Evolutionary conservation across 176 grass and related monocot species (phyloP).

Genomic region (Poa pratensis): DNA sequence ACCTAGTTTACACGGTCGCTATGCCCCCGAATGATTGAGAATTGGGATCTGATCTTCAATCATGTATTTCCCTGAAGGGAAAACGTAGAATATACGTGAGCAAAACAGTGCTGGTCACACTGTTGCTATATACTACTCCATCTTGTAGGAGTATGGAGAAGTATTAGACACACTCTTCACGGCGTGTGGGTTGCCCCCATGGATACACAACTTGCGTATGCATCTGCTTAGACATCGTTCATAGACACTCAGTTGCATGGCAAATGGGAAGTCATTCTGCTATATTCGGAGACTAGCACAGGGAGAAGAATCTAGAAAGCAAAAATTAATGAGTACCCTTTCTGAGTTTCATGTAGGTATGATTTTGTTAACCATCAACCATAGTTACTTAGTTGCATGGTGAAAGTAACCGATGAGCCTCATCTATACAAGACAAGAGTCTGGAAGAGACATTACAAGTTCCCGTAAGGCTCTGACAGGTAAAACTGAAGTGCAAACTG

Average conservation of each 20-base stretch:
- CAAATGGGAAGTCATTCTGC: not conserved
- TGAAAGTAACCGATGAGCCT: not conserved
- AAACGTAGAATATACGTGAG: not conserved
- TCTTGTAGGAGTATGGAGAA: conserved; percentile 22
- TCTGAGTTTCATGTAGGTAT: not conserved
- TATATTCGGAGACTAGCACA: not conserved
- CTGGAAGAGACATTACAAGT: not conserved
- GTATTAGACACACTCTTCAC: not conserved
- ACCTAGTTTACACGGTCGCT: conserved; percentile 29
- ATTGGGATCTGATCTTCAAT: conserved; percentile 32
- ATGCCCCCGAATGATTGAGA: not conserved
- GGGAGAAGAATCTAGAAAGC: not conserved
- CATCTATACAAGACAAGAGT: too few species aligned
- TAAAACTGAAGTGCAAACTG: not conserved
- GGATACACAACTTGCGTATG: not conserved
- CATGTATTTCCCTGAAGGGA: not conserved
- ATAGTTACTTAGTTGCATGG: not conserved
- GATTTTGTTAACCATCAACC: not conserved
- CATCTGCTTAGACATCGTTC: not conserved
- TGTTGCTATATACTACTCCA: conserved; percentile 12
- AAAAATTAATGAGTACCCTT: not conserved
- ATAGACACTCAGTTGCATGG: not conserved
- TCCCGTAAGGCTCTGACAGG: not conserved
- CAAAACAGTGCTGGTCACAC: not conserved
- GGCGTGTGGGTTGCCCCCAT: conserved; percentile 20